Evolutionary conservation across 371 early-diverging fungal genomes (phyloP), one percentile per base, ranked within the genome.

Genomic region (Cokeromyces recurvatus): DNA sequence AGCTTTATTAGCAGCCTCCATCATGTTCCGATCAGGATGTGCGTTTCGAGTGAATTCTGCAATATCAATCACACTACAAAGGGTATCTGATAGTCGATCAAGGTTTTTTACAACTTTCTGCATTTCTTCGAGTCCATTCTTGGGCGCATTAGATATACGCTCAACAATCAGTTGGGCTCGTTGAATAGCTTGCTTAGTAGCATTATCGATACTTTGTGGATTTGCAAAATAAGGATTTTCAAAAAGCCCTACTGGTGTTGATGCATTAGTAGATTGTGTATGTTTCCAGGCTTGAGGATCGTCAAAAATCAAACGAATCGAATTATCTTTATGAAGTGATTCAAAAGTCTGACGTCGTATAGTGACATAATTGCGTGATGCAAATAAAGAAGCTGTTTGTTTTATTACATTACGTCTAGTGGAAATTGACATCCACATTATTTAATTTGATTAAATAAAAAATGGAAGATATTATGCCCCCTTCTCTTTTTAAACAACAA

Each of bases 31-130:
- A 58, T 89, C 85, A 0, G 96, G 94, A 53, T 95, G 95, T 15
- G 89, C 84, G 49, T 90, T 90, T 32, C 95, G 82, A n/a, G 95
- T 71, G 17, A 98, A 82, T 64, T 98, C 98, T 0, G 92, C 87
- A 37, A 87, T 77, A 55, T 98, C 98, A 61, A 96, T 87, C 0
- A 95, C 87, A 38, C 81, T 79, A 48, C 97, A 97, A 15, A 97
- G 66, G 0, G 85, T 77, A 62, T 97, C 95, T 23, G 90, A 90
- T n/a, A 96, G 69, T 39, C 85, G 67, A 59, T 97, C 97, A 35
- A 96, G 75, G 34, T 87, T 69, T 53, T 90, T 90, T 39, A 94
- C 84, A 4, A 91, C 85, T 43, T 67, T 73, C 16, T 70, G 58
- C 78, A 87, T 77, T 54, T 87, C 87, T 8, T 48, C 54, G n/a